Conservation (phyloP, 2,329 filamentous ascomycete species). For the Ascochyta clinopodiicola region DNA sequence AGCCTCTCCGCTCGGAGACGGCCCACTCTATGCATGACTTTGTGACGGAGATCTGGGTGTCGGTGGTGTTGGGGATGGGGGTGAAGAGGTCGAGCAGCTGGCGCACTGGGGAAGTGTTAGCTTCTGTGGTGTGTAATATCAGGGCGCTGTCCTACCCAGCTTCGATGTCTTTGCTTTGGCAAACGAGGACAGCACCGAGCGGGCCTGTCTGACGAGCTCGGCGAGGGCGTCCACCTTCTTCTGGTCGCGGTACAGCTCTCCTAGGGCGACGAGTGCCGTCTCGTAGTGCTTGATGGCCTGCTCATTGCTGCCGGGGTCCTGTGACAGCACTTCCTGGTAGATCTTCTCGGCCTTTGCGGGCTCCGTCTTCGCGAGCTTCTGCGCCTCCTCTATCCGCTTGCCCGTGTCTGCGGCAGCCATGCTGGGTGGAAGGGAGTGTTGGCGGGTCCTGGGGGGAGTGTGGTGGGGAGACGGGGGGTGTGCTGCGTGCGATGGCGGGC, state of each 20-base stretch:
- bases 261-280: constrained; percentile 82
- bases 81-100: constrained; percentile 96
- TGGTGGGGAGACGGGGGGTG: neutral
- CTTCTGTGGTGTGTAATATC: neutral
- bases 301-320: constrained; percentile 84
- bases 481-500: neutral
- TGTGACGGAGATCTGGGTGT: constrained; percentile 92
- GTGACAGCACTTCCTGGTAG: constrained; percentile 88
- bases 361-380: constrained; percentile 80
- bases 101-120: constrained; percentile 68
- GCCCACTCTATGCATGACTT: constrained; percentile 99
- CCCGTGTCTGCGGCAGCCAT: constrained; percentile 56
- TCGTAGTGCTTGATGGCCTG: constrained; percentile 91
- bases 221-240: constrained; percentile 84
- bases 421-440: constrained; percentile 3
- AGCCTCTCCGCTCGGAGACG: constrained; percentile 88
- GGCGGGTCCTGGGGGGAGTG: neutral
- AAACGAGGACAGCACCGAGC: constrained; percentile 91
- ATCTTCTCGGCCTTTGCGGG: constrained; percentile 83
- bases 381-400: constrained; percentile 83
- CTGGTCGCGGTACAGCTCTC: constrained; percentile 90
- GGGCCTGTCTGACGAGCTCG: constrained; percentile 86
- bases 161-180: constrained; percentile 99
- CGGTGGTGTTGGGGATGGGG: constrained; percentile 90
- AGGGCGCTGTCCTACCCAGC: too few species aligned